These are phyloP conservation scores for Xylariaceae sp. DNA, from an alignment of 2,329 filamentous ascomycete species.

Conservation along the genomic window DNA sequence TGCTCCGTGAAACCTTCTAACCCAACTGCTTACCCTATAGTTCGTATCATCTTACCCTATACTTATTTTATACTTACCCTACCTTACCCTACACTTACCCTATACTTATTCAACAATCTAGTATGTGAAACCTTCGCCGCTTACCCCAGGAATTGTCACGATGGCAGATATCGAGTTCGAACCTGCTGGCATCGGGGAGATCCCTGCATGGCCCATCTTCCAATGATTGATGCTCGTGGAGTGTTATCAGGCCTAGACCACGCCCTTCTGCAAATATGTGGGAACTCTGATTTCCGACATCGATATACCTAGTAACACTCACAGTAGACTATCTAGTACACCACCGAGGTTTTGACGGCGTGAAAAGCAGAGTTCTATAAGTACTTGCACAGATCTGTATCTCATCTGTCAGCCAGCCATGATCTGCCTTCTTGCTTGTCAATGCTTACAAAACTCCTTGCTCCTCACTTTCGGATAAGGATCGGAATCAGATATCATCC, in stretches of 20 bases:
- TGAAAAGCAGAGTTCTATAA: background rate
- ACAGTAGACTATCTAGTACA: too few relatives aligned
- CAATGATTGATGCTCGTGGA: background rate
- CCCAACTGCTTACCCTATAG: constrained; percentile 29
- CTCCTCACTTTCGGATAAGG: background rate
- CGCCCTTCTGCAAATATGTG: too few relatives aligned
- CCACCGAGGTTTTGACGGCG: background rate
- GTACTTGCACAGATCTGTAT: background rate
- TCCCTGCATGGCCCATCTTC: background rate
- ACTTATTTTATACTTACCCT: constrained; percentile 27
- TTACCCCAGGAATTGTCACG: constrained; percentile 8
- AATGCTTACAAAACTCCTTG: background rate
- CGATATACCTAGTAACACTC: too few relatives aligned
- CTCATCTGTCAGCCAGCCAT: background rate
- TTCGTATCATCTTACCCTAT: constrained; percentile 25
- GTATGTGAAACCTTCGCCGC: too few relatives aligned
- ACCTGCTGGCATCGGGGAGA: constrained; percentile 8
- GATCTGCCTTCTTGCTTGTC: background rate
- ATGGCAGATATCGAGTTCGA: constrained; percentile 4
- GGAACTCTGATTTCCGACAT: too few relatives aligned
- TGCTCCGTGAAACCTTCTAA: too few relatives aligned
- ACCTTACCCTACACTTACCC: constrained; percentile 30
- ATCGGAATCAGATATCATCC: background rate
- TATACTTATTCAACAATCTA: constrained; percentile 3
- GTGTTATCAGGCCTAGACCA: too few relatives aligned